Percentiles rank a stretch among this genome's conserved stretches.
Evolutionary conservation across 371 early-diverging fungal species (phyloP).

Genomic region (Mucor piriformis): DNA sequence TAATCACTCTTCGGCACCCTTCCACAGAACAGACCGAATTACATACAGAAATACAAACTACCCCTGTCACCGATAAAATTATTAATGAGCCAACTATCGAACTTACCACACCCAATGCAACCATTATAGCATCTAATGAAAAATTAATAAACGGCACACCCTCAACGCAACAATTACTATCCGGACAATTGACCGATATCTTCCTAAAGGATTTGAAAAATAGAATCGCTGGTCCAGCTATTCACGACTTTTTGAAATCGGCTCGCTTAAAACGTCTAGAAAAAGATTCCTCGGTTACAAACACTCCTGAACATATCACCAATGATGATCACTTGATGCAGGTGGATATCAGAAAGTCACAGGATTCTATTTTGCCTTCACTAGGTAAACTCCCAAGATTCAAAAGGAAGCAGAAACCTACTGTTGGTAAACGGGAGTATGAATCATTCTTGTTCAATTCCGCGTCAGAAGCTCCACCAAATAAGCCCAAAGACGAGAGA

Average conservation of each 20-base stretch:
- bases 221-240: slow-evolving; percentile 57
- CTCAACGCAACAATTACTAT: slow-evolving; percentile 40
- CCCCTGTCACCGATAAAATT: not conserved
- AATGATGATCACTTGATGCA: not conserved
- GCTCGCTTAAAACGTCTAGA: slow-evolving; percentile 24
- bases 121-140: not conserved
- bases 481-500: not conserved
- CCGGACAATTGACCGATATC: slow-evolving; percentile 56
- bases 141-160: not conserved
- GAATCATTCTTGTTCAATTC: slow-evolving; percentile 10
- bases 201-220: slow-evolving; percentile 64
- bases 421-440: slow-evolving; percentile 9
- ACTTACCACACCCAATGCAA: not conserved
- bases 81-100: not conserved
- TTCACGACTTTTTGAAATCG: slow-evolving; percentile 57
- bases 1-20: slow-evolving; percentile 44
- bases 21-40: not conserved
- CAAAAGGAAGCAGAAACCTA: slow-evolving; percentile 31
- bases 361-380: slow-evolving; percentile 20
- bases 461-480: not conserved
- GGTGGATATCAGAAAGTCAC: not conserved
- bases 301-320: not conserved
- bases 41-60: not conserved
- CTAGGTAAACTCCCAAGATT: slow-evolving; percentile 39
- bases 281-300: slow-evolving; percentile 5